phyloP scores from a whole-genome alignment of 2,329 filamentous ascomycete genomes.

The Plectosphaerella sp. region DNA sequence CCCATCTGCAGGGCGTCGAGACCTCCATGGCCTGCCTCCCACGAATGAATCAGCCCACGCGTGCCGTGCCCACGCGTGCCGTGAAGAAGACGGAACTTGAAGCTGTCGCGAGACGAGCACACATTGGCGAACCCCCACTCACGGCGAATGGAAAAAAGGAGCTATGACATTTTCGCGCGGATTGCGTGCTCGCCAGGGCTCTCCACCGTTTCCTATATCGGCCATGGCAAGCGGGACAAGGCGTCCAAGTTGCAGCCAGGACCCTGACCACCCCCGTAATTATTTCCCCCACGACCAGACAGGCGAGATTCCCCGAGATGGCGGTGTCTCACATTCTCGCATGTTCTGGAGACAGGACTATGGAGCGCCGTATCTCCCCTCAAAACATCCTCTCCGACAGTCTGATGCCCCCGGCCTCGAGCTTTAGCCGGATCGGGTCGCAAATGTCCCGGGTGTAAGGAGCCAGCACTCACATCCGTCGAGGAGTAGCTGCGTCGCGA shows the following conservation, averaged over 20 bases:
- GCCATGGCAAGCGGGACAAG: conserved; percentile 1
- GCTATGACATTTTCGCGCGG: conserved; percentile 15
- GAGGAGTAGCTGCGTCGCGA: too few relatives aligned
- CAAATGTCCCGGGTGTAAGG: too few relatives aligned
- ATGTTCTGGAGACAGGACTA: not conserved
- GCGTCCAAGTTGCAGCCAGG: not conserved
- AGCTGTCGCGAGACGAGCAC: not conserved
- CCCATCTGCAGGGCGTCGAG: too few relatives aligned
- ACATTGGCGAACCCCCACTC: not conserved
- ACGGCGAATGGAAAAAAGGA: not conserved
- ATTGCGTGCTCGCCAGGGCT: conserved; percentile 27
- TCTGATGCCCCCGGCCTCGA: conserved; percentile 22
- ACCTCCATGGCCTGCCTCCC: too few relatives aligned
- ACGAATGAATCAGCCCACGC: too few relatives aligned
- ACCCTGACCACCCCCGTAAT: not conserved
- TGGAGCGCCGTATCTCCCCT: not conserved
- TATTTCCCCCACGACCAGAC: too few relatives aligned
- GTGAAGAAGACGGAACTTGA: not conserved
- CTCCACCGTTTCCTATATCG: conserved; percentile 22
- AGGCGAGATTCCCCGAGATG: too few relatives aligned
- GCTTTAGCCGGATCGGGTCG: too few relatives aligned
- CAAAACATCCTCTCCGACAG: too few relatives aligned
- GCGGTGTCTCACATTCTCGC: not conserved
- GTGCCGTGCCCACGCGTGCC: too few relatives aligned
- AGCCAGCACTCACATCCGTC: too few relatives aligned